These are phyloP conservation scores for Centrapalus pauciflorus DNA, from an alignment of 129 eudicot species.

Conservation along the genomic window DNA sequence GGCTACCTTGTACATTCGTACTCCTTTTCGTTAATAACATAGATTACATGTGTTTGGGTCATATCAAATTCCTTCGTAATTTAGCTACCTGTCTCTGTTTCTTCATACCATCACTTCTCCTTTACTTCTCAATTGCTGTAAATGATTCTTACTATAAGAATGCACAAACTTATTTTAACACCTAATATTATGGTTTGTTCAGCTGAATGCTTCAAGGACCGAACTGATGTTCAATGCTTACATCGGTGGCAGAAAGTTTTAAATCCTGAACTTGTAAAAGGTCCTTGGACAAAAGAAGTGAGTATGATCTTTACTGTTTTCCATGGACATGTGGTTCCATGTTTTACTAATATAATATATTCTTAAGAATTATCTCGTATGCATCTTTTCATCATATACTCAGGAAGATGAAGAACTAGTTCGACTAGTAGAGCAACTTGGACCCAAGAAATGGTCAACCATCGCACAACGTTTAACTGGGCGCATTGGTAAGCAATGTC, in stretches of 20 bases:
- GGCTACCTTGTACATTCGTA: too few species aligned
- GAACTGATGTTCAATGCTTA: slow-evolving; percentile 87
- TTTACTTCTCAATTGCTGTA: neutral
- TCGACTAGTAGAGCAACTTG: slow-evolving; percentile 55
- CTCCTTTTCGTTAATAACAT: too few species aligned
- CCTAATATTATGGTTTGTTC: slow-evolving; percentile 16
- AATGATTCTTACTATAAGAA: neutral
- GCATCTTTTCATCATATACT: neutral
- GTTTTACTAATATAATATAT: neutral
- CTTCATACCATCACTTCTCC: neutral
- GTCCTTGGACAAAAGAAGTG: slow-evolving; percentile 96
- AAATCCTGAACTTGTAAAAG: slow-evolving; percentile 90
- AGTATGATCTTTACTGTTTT: slow-evolving; percentile 2
- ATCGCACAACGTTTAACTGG: slow-evolving; percentile 82
- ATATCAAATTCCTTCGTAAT: too few species aligned
- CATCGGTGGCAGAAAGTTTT: slow-evolving; percentile 95
- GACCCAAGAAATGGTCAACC: slow-evolving; percentile 89
- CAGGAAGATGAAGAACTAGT: slow-evolving; percentile 84
- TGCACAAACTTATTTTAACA: neutral
- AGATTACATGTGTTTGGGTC: too few species aligned
- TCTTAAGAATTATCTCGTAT: neutral
- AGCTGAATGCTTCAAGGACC: slow-evolving; percentile 86
- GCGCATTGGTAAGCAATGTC: slow-evolving; percentile 95
- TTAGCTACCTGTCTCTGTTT: neutral
- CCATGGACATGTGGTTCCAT: neutral